Conservation (phyloP, 2,329 filamentous ascomycete genomes). For the Sclerotinia borealis region DNA sequence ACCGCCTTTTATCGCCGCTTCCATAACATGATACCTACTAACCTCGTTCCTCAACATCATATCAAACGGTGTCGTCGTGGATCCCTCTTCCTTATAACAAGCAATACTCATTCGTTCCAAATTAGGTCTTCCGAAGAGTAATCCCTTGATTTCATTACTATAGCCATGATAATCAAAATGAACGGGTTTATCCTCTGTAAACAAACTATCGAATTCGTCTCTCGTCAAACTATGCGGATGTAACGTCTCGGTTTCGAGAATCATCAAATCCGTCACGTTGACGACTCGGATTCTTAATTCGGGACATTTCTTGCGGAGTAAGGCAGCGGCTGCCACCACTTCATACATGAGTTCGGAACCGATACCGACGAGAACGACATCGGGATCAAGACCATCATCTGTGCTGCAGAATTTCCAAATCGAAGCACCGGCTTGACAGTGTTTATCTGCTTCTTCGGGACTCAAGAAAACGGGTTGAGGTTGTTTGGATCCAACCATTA, state of each 20-base stretch:
- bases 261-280: constrained; percentile 62
- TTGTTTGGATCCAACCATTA: constrained; percentile 64
- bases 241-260: constrained; percentile 46
- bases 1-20: constrained; percentile 45
- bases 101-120: constrained; percentile 48
- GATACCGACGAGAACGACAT: constrained; percentile 59
- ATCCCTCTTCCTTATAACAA: constrained; percentile 59
- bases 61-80: constrained; percentile 62
- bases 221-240: constrained; percentile 54
- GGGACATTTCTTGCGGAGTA: constrained; percentile 46
- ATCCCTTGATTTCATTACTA: constrained; percentile 50
- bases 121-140: constrained; percentile 52
- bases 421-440: constrained; percentile 53
- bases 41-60: constrained; percentile 62
- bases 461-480: constrained; percentile 56
- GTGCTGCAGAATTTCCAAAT: constrained; percentile 58
- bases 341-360: constrained; percentile 62
- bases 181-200: constrained; percentile 49
- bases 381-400: constrained; percentile 48
- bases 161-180: constrained; percentile 67
- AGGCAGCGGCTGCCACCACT: constrained; percentile 52
- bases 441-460: constrained; percentile 51
- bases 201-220: constrained; percentile 48
- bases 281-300: constrained; percentile 53
- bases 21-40: constrained; percentile 53